A percentile compares a stretch with the other conserved stretches of the same genome.
Conservation (phyloP, 2,329 filamentous ascomycete genomes). For the Botrytis elliptica region DNA sequence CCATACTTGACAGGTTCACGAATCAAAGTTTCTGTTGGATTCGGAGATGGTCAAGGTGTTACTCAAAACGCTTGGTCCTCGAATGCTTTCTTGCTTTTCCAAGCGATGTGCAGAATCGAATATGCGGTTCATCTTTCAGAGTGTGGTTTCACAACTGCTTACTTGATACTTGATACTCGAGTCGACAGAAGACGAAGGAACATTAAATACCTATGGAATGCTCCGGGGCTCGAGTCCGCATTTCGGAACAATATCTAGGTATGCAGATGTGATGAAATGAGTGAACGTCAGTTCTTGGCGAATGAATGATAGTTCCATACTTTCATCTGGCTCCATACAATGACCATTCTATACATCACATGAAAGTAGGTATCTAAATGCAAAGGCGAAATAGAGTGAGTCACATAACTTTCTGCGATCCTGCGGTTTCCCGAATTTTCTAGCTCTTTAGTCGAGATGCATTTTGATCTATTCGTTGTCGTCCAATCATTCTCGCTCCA, state of each 20-base stretch:
- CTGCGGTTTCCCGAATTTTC: background rate
- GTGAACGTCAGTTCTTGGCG: background rate
- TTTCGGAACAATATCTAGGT: background rate
- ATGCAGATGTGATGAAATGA: background rate
- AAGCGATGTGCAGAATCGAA: background rate
- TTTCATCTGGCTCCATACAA: background rate
- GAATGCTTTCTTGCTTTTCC: background rate
- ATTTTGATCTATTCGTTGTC: background rate
- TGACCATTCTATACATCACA: background rate
- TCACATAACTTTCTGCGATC: background rate
- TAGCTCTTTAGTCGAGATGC: background rate
- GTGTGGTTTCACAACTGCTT: slow-evolving; percentile 6
- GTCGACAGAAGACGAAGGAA: background rate
- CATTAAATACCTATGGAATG: background rate
- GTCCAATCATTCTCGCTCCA: background rate
- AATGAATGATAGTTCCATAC: background rate
- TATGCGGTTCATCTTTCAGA: background rate
- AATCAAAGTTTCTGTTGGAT: background rate
- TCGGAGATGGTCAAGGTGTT: background rate
- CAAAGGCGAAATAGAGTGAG: background rate
- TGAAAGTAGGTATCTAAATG: background rate
- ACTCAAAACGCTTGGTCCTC: slow-evolving; percentile 15
- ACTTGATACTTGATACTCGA: slow-evolving; percentile 1
- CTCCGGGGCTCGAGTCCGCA: background rate
- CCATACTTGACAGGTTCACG: background rate